phyloP scores from a whole-genome alignment of 257 asterid species.

The Penstemon barbatus region DNA sequence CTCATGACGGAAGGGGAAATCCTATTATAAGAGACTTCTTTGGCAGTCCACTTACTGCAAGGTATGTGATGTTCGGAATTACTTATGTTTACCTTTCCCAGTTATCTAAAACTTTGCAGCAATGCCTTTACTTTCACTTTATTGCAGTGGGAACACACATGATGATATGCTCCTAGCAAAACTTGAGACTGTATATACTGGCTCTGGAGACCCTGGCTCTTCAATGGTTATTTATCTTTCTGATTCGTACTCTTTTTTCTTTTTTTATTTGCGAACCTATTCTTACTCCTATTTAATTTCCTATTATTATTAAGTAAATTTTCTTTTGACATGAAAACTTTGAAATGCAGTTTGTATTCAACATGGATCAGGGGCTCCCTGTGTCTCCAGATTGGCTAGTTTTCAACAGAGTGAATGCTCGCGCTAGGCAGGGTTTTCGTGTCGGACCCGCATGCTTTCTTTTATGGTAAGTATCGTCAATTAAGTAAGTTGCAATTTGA shows the following conservation, averaged over 20 bases:
- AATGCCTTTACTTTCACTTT: conserved; percentile 4
- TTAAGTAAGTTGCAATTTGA: not conserved
- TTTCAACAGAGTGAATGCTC: conserved; percentile 86
- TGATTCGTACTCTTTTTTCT: not conserved
- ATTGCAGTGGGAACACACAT: conserved; percentile 82
- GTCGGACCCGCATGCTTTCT: conserved; percentile 77
- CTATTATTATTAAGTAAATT: conserved; percentile 4
- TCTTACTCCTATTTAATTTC: conserved; percentile 18
- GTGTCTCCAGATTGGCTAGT: conserved; percentile 75
- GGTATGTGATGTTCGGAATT: conserved; percentile 43
- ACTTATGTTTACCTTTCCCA: conserved; percentile 13
- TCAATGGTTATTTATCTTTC: conserved; percentile 67
- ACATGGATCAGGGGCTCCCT: conserved; percentile 95
- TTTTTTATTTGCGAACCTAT: not conserved
- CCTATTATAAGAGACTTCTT: conserved; percentile 90
- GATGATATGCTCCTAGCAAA: conserved; percentile 93
- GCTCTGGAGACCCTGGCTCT: conserved; percentile 88
- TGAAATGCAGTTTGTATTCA: conserved; percentile 69
- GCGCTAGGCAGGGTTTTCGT: conserved; percentile 77
- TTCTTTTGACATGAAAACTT: conserved; percentile 15
- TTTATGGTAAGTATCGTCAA: conserved; percentile 51
- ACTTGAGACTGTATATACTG: conserved; percentile 83
- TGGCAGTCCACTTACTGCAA: conserved; percentile 97
- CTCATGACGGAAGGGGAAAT: conserved; percentile 83
- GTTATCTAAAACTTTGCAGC: not conserved